These are phyloP conservation scores for Candida orba DNA, from an alignment of 805 yeast genomes.

Conservation along the genomic window DNA sequence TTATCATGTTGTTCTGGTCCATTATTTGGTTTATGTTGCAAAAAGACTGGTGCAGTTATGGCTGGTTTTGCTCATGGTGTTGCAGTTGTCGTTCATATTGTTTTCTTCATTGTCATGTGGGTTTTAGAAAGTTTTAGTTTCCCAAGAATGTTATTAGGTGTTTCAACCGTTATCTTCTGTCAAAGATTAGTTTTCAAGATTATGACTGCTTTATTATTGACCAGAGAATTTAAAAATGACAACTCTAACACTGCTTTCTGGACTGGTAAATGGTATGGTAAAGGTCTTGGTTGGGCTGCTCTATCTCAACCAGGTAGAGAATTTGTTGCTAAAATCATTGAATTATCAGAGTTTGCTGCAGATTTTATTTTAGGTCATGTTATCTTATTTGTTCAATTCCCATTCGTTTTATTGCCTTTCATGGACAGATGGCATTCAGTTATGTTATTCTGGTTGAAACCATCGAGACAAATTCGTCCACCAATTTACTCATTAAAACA, in stretches of 20 bases:
- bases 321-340: slow-evolving; percentile 87
- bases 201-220: slow-evolving; percentile 68
- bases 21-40: slow-evolving; percentile 86
- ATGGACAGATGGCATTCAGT: slow-evolving; percentile 97
- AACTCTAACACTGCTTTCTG: slow-evolving; percentile 97
- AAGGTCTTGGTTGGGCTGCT: slow-evolving; percentile 89
- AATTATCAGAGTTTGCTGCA: slow-evolving; percentile 92
- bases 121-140: slow-evolving; percentile 90
- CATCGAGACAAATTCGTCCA: slow-evolving; percentile 93
- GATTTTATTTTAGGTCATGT: slow-evolving; percentile 93
- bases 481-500: slow-evolving; percentile 96
- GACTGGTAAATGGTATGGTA: slow-evolving; percentile 99
- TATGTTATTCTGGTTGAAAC: slow-evolving; percentile 98
- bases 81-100: slow-evolving; percentile 80
- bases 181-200: slow-evolving; percentile 85
- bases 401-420: slow-evolving; percentile 76
- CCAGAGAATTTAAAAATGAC: slow-evolving; percentile 95
- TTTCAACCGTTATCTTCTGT: slow-evolving; percentile 73
- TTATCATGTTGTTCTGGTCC: slow-evolving; percentile 98
- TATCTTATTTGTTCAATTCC: slow-evolving; percentile 82
- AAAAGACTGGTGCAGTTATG: slow-evolving; percentile 89
- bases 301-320: slow-evolving; percentile 96
- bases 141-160: slow-evolving; percentile 79
- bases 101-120: slow-evolving; percentile 95
- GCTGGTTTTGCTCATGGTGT: slow-evolving; percentile 96